A percentile compares a stretch with the other conserved stretches of the same genome.
Evolutionary conservation across 208 protist genomes (phyloP).

Genomic region (Phytomonas francai): DNA sequence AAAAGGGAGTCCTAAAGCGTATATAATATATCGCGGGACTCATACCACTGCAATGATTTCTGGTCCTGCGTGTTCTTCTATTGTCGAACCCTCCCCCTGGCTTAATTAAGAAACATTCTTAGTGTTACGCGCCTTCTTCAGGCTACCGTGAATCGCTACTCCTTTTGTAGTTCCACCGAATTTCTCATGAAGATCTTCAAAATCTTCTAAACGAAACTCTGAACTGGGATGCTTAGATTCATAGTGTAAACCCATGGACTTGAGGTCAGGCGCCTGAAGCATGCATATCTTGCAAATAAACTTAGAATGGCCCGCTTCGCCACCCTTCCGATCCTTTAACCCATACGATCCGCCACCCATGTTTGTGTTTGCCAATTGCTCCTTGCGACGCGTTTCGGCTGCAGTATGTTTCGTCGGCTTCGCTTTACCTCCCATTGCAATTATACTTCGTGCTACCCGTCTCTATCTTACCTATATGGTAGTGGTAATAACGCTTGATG

Average conservation of each 20-base stretch:
- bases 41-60: not conserved
- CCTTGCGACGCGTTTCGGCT: conserved; percentile 57
- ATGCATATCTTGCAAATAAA: conserved; percentile 65
- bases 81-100: not conserved
- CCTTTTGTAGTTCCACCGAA: conserved; percentile 59
- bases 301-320: conserved; percentile 38
- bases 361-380: conserved; percentile 52
- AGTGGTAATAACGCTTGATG: not conserved
- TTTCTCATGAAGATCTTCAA: conserved; percentile 58
- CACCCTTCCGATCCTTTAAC: conserved; percentile 55
- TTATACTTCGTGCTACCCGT: not conserved
- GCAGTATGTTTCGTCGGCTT: conserved; percentile 78
- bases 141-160: conserved; percentile 52
- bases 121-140: conserved; percentile 46
- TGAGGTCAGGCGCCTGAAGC: conserved; percentile 47
- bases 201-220: conserved; percentile 43
- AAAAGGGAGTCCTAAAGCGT: conserved; percentile 4
- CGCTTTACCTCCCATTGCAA: conserved; percentile 64
- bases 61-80: not conserved
- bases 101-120: conserved; percentile 9
- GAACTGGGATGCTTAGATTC: conserved; percentile 48
- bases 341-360: conserved; percentile 57
- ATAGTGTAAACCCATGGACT: conserved; percentile 61
- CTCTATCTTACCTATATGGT: not conserved
- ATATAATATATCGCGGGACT: not conserved